Evolutionary conservation across 2,329 filamentous ascomycete species (phyloP).

Genomic region (Pyrenophora graminea): DNA sequence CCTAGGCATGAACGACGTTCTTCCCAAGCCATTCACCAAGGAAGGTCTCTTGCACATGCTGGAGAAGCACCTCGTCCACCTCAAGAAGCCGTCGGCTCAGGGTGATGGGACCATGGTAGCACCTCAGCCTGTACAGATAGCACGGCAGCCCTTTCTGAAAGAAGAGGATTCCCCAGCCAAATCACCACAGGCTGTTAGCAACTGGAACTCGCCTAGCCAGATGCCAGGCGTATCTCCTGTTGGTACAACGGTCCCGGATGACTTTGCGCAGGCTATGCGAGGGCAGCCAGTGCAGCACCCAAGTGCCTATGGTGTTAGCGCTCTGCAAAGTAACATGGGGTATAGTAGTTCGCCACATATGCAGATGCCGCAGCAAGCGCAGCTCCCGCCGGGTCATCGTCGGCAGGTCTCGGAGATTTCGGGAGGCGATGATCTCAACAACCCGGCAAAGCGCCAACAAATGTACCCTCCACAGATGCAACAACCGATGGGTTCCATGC

Average conservation of each 20-base stretch:
- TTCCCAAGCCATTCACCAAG: slow-evolving; percentile 95
- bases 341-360: slow-evolving; percentile 49
- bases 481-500: slow-evolving; percentile 55
- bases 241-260: slow-evolving; percentile 52
- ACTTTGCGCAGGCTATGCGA: slow-evolving; percentile 53
- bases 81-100: slow-evolving; percentile 66
- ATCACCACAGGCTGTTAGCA: slow-evolving; percentile 63
- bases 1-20: slow-evolving; percentile 92
- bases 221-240: slow-evolving; percentile 63
- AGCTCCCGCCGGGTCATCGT: slow-evolving; percentile 48
- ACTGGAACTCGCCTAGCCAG: slow-evolving; percentile 67
- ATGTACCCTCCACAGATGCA: slow-evolving; percentile 56
- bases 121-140: slow-evolving; percentile 56
- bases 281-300: slow-evolving; percentile 42
- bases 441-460: slow-evolving; percentile 62
- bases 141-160: slow-evolving; percentile 59
- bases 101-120: slow-evolving; percentile 55
- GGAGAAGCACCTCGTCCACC: slow-evolving; percentile 83
- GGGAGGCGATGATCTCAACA: slow-evolving; percentile 56
- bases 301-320: slow-evolving; percentile 44
- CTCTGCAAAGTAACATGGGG: slow-evolving; percentile 42
- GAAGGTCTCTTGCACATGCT: slow-evolving; percentile 78
- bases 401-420: slow-evolving; percentile 66
- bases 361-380: slow-evolving; percentile 40
- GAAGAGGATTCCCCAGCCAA: slow-evolving; percentile 67